phyloP scores from a whole-genome alignment of 805 yeast genomes.

The Saccharomycopsis fodiens region DNA sequence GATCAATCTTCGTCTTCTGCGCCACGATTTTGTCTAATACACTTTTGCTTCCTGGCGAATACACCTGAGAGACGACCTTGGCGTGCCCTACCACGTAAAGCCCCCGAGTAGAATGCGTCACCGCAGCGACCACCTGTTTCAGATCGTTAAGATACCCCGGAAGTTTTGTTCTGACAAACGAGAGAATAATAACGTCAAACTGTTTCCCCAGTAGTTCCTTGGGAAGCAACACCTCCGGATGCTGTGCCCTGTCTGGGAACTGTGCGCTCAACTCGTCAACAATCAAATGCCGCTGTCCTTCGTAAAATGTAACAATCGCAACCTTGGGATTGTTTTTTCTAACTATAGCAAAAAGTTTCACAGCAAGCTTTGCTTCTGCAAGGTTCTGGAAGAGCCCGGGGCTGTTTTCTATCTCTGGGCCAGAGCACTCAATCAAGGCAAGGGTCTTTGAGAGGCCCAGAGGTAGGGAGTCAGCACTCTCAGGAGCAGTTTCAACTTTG shows the following conservation, averaged over 20 bases:
- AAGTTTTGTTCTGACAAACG: conserved; percentile 29
- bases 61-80: conserved; percentile 1
- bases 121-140: conserved; percentile 23
- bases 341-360: neutral
- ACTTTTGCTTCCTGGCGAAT: neutral
- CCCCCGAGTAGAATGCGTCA: conserved; percentile 29
- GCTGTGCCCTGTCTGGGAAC: conserved; percentile 21
- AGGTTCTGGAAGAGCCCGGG: conserved; percentile 29
- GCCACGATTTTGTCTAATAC: neutral
- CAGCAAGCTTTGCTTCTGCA: conserved; percentile 38
- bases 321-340: conserved; percentile 8
- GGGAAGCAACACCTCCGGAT: conserved; percentile 25
- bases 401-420: conserved; percentile 24
- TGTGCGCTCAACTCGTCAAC: conserved; percentile 32
- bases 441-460: too few species aligned
- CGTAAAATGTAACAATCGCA: conserved; percentile 32
- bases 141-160: neutral
- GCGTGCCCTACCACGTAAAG: conserved; percentile 27
- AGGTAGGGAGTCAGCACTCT: too few species aligned
- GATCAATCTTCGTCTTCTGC: neutral
- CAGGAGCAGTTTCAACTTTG: too few species aligned
- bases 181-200: conserved; percentile 29
- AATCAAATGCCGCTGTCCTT: conserved; percentile 36
- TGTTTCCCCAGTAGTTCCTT: conserved; percentile 26
- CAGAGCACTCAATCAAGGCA: conserved; percentile 18